Percentiles rank a stretch among this genome's conserved stretches.
phyloP scores from a whole-genome alignment of 306 rosid genomes.

The Lathyrus oleraceus region DNA sequence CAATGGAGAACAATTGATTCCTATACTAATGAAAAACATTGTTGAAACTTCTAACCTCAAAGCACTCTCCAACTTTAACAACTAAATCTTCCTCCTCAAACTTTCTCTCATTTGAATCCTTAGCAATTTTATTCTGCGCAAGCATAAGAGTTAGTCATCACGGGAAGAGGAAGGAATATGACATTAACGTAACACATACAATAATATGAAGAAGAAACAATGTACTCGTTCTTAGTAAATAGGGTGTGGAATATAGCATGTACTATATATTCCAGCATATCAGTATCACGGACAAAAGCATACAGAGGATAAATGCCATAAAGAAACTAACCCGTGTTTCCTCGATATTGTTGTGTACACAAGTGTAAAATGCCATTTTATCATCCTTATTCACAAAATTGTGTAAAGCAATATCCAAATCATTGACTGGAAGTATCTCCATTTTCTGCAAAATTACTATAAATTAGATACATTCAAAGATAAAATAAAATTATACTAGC shows the following conservation, averaged over 20 bases:
- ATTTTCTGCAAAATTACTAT: constrained; percentile 69
- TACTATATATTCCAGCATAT: constrained; percentile 21
- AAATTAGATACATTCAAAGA: constrained; percentile 24
- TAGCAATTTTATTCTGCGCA: constrained; percentile 69
- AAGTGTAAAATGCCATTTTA: constrained; percentile 83
- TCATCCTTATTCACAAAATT: constrained; percentile 92
- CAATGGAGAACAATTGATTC: constrained; percentile 14
- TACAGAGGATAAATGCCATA: constrained; percentile 16
- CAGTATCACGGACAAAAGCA: constrained; percentile 20
- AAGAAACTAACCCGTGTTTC: constrained; percentile 85
- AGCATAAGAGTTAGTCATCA: constrained; percentile 38
- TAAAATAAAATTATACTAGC: constrained; percentile 6
- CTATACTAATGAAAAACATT: constrained; percentile 18
- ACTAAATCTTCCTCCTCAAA: constrained; percentile 84
- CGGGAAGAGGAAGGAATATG: constrained; percentile 20
- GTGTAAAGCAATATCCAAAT: constrained; percentile 90
- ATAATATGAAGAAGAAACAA: constrained; percentile 33
- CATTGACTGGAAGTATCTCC: constrained; percentile 98
- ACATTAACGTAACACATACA: not conserved
- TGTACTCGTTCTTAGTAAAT: constrained; percentile 9
- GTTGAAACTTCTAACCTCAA: constrained; percentile 66
- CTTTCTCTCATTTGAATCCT: constrained; percentile 61
- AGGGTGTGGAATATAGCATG: constrained; percentile 11
- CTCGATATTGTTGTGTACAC: constrained; percentile 68
- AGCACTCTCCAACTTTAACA: constrained; percentile 89